Evolutionary conservation across 176 grass and related monocot species (phyloP), one percentile per base, ranked within the genome.

Genomic region (Tillandsia leiboldiana): DNA sequence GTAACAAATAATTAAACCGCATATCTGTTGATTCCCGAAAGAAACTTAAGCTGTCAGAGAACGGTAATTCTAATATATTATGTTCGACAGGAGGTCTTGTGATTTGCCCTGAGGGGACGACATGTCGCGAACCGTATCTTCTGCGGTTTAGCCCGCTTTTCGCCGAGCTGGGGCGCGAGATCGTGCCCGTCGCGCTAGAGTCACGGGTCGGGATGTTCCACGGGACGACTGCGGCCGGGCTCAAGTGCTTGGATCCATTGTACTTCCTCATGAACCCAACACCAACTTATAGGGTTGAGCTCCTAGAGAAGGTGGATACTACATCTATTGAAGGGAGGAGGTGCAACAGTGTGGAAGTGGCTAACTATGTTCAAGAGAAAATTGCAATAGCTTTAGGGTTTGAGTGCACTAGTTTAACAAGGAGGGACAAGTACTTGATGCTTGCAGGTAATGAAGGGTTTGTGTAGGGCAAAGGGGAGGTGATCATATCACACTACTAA

Each of bases 381-480:
- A 88, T 96, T 50, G 87, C 84, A 12, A 68, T 70, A 0, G 91
- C 87, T 20, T 68, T 96, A 0, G 87, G 91, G 0, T 96, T 83
- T 8, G 62, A 68, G 0, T 96, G 84, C 71, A 91, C 91, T 14
- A 82, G 78, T 68, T 72, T 96, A 22, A 91, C 91, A 9, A 83
- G 91, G 74, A 96, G 78, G 82, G 87, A 90, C 27, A 96, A 90
- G 77, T 96, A 96, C 71, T 75, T 83, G 67, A 85, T 90, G 79
- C 85, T 96, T 5, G 87, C 84, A 9, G 91, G 79, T 3, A 90
- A 90, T 73, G 91, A 96, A 12, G 91, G 91, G 54, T 1, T 59
- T 59, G 54, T 59, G 54, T 13, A 59, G 20, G 20, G 15, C n/a
- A 59, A 59, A 59, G 54, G 5, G 54, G 12, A 59, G n/a, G 3